Conservation (phyloP, 1,139 yeast genomes). For the Kodamaea plutei region DNA sequence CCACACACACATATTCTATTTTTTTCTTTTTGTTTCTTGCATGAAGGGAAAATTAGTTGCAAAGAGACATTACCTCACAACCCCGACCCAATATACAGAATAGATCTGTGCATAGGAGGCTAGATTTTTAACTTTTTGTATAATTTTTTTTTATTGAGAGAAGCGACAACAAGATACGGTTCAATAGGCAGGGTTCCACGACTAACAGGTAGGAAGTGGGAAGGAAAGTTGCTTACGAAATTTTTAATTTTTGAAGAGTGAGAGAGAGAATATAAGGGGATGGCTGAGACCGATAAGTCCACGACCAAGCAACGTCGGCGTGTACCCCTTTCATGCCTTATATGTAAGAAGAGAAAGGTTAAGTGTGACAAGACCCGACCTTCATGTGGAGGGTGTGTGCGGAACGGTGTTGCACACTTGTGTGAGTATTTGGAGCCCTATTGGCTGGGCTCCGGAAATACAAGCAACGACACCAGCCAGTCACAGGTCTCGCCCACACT, state of each 20-base stretch:
- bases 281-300: constrained; percentile 9
- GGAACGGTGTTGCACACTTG: constrained; percentile 40
- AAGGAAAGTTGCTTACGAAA: too few species aligned
- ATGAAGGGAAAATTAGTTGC: not conserved
- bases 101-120: too few species aligned
- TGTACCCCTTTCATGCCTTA: constrained; percentile 41
- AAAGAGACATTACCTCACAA: constrained; percentile 1
- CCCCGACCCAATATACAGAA: too few species aligned
- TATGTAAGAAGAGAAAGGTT: constrained; percentile 43
- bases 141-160: too few species aligned
- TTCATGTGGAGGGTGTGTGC: constrained; percentile 41
- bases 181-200: too few species aligned
- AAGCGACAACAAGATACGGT: too few species aligned
- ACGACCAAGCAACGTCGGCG: constrained; percentile 25
- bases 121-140: too few species aligned
- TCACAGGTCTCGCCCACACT: constrained; percentile 5
- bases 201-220: too few species aligned
- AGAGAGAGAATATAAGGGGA: too few species aligned
- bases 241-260: too few species aligned
- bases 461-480: constrained; percentile 20
- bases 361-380: constrained; percentile 44
- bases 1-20: too few species aligned
- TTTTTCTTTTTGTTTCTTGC: not conserved
- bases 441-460: constrained; percentile 24
- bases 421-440: constrained; percentile 43